Evolutionary conservation across 371 early-diverging fungal genomes (phyloP).

Genomic region (Saksenaea oblongispora): DNA sequence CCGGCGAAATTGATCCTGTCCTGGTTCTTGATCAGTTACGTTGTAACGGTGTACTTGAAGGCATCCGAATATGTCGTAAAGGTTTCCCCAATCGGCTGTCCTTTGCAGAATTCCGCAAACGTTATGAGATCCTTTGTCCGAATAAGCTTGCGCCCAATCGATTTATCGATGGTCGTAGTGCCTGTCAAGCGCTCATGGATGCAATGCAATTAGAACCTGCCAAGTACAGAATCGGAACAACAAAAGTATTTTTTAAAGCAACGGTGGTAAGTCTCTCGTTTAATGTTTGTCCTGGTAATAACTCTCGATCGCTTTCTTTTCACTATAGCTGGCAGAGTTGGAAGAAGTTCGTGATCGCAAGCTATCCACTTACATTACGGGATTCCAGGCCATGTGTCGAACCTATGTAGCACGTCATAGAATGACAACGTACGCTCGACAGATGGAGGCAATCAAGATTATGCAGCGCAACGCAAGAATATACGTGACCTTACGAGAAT

Average conservation of each 20-base stretch:
- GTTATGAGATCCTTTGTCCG: constrained; percentile 93
- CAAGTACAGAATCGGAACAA: constrained; percentile 91
- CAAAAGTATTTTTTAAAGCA: constrained; percentile 98
- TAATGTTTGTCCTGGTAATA: not conserved
- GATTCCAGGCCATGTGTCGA: constrained; percentile 90
- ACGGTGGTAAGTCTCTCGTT: constrained; percentile 90
- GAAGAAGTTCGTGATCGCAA: constrained; percentile 93
- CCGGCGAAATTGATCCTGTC: constrained; percentile 80
- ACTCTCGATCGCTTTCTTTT: not conserved
- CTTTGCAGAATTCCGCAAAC: constrained; percentile 95
- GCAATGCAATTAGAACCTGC: constrained; percentile 70
- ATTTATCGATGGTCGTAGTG: constrained; percentile 87
- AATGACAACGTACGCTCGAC: constrained; percentile 72
- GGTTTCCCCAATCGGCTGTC: constrained; percentile 97
- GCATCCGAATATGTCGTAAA: constrained; percentile 97
- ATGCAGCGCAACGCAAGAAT: constrained; percentile 92
- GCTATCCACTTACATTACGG: constrained; percentile 79
- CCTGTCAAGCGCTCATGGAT: constrained; percentile 78
- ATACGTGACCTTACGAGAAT: constrained; percentile 86
- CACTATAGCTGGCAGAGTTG: constrained; percentile 81
- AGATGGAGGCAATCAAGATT: constrained; percentile 83
- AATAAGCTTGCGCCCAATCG: constrained; percentile 73
- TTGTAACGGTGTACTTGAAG: constrained; percentile 99
- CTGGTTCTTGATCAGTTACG: constrained; percentile 96
- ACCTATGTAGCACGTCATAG: constrained; percentile 78